These are phyloP conservation scores for Pichia sp. DNA, from an alignment of 1,139 yeast species.

Conservation along the genomic window DNA sequence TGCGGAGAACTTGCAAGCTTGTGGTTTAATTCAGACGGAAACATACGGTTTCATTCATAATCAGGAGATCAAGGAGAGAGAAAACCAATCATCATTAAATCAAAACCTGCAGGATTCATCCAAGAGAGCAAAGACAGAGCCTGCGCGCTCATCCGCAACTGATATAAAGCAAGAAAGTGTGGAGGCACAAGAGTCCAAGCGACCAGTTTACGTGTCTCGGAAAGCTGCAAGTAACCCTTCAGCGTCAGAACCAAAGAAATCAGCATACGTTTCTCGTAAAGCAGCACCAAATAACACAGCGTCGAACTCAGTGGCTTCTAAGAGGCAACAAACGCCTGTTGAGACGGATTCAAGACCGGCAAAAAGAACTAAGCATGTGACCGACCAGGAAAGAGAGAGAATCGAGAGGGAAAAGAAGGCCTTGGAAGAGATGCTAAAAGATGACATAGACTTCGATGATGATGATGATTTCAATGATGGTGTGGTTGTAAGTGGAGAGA, in stretches of 20 bases:
- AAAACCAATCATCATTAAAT: too few species aligned
- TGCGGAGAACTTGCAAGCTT: too few species aligned
- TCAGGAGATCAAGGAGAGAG: too few species aligned
- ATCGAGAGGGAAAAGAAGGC: conserved; percentile 10
- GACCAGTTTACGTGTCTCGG: conserved; percentile 8
- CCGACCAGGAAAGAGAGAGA: conserved; percentile 6
- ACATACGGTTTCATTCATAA: too few species aligned
- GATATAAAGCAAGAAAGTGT: background rate
- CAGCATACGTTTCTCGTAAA: too few species aligned
- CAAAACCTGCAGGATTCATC: too few species aligned
- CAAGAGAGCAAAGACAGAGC: background rate
- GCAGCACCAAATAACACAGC: too few species aligned
- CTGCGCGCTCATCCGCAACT: too few species aligned
- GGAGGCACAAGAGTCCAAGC: background rate
- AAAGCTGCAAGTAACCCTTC: conserved; percentile 7
- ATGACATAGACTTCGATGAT: conserved; percentile 9
- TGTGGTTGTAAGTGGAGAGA: background rate
- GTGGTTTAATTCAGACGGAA: too few species aligned
- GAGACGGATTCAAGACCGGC: background rate
- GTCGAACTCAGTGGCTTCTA: too few species aligned
- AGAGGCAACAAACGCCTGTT: background rate
- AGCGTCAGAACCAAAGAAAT: conserved; percentile 5
- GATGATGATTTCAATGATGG: conserved; percentile 9
- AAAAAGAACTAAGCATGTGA: conserved; percentile 15
- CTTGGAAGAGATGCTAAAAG: conserved; percentile 19